Conservation (phyloP, 106 monocot species). For the Dendrobium nobile region DNA sequence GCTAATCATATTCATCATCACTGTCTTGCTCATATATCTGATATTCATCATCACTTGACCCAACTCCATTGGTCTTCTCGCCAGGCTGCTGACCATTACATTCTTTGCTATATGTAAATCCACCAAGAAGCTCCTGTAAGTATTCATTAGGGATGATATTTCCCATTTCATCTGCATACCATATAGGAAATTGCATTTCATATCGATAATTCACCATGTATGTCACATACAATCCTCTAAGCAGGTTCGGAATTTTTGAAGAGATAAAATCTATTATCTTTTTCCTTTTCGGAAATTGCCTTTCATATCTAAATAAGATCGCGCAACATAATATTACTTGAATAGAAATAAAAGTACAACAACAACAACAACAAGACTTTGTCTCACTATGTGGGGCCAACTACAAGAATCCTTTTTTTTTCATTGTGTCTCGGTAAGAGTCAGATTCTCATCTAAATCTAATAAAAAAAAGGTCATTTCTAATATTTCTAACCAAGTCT, state of each 20-base stretch:
- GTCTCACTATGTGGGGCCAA: too few relatives aligned
- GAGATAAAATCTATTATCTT: too few relatives aligned
- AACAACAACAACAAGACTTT: too few relatives aligned
- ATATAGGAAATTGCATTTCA: slow-evolving; percentile 1
- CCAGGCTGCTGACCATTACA: not conserved
- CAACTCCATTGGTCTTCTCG: not conserved
- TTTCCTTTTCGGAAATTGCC: not conserved
- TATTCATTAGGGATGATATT: not conserved
- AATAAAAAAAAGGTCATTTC: too few relatives aligned
- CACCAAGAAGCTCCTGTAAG: slow-evolving; percentile 5
- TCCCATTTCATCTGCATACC: slow-evolving; percentile 2
- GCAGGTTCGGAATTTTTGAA: too few relatives aligned
- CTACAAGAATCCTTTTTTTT: too few relatives aligned
- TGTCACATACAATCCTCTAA: too few relatives aligned
- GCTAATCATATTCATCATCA: not conserved
- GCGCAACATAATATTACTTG: too few relatives aligned
- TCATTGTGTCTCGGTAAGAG: too few relatives aligned
- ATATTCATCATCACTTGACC: not conserved
- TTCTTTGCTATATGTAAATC: not conserved
- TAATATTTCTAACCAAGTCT: too few relatives aligned
- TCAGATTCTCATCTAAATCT: too few relatives aligned
- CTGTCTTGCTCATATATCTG: slow-evolving; percentile 10
- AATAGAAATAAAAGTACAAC: too few relatives aligned
- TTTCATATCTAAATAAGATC: not conserved
- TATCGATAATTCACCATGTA: not conserved